Evolutionary conservation across 2,329 filamentous ascomycete genomes (phyloP), one percentile per base, ranked within the genome.

Genomic region (Penicillium sp.): DNA sequence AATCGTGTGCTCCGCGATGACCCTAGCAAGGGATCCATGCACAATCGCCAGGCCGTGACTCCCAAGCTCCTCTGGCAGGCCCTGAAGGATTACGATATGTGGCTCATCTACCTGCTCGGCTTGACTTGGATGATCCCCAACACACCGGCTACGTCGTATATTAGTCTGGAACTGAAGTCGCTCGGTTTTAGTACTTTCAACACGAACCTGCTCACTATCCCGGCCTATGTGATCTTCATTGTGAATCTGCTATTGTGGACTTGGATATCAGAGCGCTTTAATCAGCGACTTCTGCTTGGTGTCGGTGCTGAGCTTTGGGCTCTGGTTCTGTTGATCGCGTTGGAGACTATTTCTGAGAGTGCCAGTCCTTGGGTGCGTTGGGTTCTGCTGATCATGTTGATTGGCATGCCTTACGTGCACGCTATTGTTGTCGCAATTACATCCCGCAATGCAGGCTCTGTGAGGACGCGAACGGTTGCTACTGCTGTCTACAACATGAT

Each of bases 161-260:
- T 78, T 51, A 76, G 73, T 19, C 62, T 78, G 11, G 65, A 76
- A 49, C 64, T 82, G 1, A 82, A 81, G 60, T 76, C 81, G 2
- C 73, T 87, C 5, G 84, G 78, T 13, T 87, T 86, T 72, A 72
- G 72, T 48, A 84, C 83, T 2, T 83, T 88, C 66, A 72, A 84
- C 33, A 82, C 81, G 29, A 89, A 87, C 62, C 75, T 89, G 59
- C 78, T 89, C 23, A 84, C 84, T 1, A 86, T 87, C 15, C 84
- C 84, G 0, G 80, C 82, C 0, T 82, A 81, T 16, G 77, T 76
- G 0, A 70, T 86, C 1, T 84, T 84, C 66, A 84, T 86, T 58
- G 54, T 84, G 47, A 83, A 83, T 44, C 80, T 86, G 71, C 67
- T 86, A 16, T 68, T 75, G 2, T 77, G 83, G 57, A 82, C 84